Evolutionary conservation across 2,329 filamentous ascomycete genomes (phyloP).

Genomic region (Zymoseptoria brevis): DNA sequence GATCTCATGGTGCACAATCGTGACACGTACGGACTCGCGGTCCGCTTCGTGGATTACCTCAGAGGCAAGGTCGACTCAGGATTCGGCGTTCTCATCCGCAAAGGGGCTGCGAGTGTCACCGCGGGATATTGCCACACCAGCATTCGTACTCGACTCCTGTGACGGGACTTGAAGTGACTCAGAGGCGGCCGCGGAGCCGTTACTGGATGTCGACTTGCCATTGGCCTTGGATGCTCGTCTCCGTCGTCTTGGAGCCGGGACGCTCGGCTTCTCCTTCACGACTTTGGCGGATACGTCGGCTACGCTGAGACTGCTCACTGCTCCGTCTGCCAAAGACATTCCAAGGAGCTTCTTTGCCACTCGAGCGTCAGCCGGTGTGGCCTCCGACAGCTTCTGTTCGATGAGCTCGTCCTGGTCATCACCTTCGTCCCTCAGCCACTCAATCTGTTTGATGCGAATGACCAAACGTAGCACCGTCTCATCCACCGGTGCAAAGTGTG

Average conservation of each 20-base stretch:
- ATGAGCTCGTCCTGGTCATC: conserved; percentile 24
- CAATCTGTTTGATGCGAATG: conserved; percentile 52
- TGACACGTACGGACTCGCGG: not conserved
- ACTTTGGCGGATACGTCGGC: conserved; percentile 60
- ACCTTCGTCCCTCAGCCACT: conserved; percentile 30
- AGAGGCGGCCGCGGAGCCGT: not conserved
- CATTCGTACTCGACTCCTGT: conserved; percentile 1
- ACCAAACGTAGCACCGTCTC: conserved; percentile 73
- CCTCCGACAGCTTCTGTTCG: conserved; percentile 20
- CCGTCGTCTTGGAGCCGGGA: conserved; percentile 66
- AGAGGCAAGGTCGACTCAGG: conserved; percentile 6
- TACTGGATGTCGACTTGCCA: conserved; percentile 4
- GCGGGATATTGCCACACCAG: conserved; percentile 7
- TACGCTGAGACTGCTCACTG: conserved; percentile 61
- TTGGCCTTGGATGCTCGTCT: conserved; percentile 27
- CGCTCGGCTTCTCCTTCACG: conserved; percentile 72
- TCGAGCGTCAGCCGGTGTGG: conserved; percentile 21
- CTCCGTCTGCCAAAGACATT: conserved; percentile 61
- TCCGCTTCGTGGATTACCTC: not conserved
- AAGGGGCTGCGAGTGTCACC: conserved; percentile 17
- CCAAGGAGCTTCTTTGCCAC: conserved; percentile 53
- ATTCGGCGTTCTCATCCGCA: conserved; percentile 17
- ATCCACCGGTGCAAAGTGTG: conserved; percentile 72
- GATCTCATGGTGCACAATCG: not conserved
- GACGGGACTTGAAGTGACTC: conserved; percentile 9